phyloP scores from a whole-genome alignment of 2,329 filamentous ascomycete genomes.

The Fusarium kyushuense region DNA sequence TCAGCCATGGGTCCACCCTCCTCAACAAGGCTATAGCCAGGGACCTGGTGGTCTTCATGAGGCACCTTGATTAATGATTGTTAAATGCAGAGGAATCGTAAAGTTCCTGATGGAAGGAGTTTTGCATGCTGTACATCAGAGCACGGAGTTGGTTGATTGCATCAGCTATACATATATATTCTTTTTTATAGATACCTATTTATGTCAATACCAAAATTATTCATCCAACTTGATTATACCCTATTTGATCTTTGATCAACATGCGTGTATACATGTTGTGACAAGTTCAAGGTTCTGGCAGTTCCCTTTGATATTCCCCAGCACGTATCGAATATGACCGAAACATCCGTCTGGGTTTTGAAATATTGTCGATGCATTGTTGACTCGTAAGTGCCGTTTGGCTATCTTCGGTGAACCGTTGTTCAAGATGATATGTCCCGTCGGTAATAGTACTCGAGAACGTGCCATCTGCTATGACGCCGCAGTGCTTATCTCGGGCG shows the following conservation, averaged over 20 bases:
- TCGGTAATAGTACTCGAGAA: slow-evolving; percentile 35
- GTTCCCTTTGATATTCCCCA: slow-evolving; percentile 30
- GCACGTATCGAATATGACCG: slow-evolving; percentile 17
- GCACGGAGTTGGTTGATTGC: slow-evolving; percentile 32
- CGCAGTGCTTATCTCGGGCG: slow-evolving; percentile 39
- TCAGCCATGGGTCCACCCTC: slow-evolving; percentile 24
- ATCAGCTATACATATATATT: background rate
- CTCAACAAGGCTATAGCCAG: slow-evolving; percentile 8
- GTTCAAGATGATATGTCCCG: slow-evolving; percentile 22
- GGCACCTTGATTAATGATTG: slow-evolving; percentile 13
- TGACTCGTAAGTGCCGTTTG: background rate
- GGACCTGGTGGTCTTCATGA: slow-evolving; percentile 34
- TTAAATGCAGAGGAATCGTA: too few relatives aligned
- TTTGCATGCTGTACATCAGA: background rate
- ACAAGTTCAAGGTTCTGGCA: slow-evolving; percentile 12
- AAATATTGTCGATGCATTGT: background rate
- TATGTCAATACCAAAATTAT: background rate
- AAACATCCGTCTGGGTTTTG: slow-evolving; percentile 32
- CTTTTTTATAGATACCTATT: slow-evolving; percentile 9
- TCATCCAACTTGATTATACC: background rate
- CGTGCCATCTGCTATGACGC: slow-evolving; percentile 36
- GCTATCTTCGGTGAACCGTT: slow-evolving; percentile 2
- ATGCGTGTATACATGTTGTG: background rate
- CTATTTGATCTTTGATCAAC: background rate
- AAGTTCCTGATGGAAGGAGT: background rate